These are phyloP conservation scores for Aspergillus pseudoterreus DNA, from an alignment of 2,329 filamentous ascomycete genomes.

Conservation along the genomic window DNA sequence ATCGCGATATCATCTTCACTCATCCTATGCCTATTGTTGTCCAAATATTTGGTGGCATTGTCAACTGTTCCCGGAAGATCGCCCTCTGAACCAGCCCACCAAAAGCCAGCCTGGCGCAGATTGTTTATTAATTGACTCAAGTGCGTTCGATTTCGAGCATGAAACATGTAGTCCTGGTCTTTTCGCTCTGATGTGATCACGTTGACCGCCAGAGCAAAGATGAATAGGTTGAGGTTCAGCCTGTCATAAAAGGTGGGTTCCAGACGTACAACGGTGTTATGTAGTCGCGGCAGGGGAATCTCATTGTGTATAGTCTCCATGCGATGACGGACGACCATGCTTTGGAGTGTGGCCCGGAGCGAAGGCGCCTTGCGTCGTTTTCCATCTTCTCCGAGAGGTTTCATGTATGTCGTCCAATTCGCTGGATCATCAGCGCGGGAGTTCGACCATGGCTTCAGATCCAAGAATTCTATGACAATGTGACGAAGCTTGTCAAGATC, in stretches of 20 bases:
- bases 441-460: slow-evolving; percentile 75
- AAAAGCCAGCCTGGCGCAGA: slow-evolving; percentile 78
- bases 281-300: slow-evolving; percentile 65
- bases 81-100: slow-evolving; percentile 71
- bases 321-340: slow-evolving; percentile 76
- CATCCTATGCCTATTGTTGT: slow-evolving; percentile 58
- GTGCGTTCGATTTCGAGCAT: slow-evolving; percentile 65
- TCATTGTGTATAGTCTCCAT: slow-evolving; percentile 65
- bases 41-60: slow-evolving; percentile 65
- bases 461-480: slow-evolving; percentile 68
- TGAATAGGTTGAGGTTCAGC: slow-evolving; percentile 77
- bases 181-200: slow-evolving; percentile 80
- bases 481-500: slow-evolving; percentile 65
- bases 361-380: slow-evolving; percentile 39
- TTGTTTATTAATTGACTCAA: slow-evolving; percentile 71
- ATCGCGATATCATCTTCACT: slow-evolving; percentile 57
- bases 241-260: slow-evolving; percentile 83
- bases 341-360: slow-evolving; percentile 67
- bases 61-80: slow-evolving; percentile 64
- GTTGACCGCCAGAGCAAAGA: slow-evolving; percentile 80
- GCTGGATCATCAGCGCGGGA: slow-evolving; percentile 54
- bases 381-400: slow-evolving; percentile 57
- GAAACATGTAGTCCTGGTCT: slow-evolving; percentile 86
- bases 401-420: slow-evolving; percentile 72
- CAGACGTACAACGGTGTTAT: slow-evolving; percentile 68